Conservation (phyloP, 2,329 filamentous ascomycete species). For the Helotiales sp. region DNA sequence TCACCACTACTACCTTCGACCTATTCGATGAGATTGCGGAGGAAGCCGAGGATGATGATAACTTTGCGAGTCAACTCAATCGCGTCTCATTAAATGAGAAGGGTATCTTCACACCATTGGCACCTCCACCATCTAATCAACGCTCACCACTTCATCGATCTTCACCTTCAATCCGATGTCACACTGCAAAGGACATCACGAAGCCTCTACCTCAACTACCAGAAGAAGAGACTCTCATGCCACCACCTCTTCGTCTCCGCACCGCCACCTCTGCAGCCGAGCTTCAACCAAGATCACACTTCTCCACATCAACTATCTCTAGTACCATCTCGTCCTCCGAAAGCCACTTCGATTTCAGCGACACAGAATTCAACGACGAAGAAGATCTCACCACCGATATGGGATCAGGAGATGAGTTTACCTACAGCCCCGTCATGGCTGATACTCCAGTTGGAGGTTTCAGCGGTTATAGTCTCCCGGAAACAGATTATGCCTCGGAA, state of each 20-base stretch:
- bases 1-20: constrained; percentile 34
- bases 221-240: constrained; percentile 16
- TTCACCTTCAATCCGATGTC: neutral
- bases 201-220: constrained; percentile 34
- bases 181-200: constrained; percentile 12
- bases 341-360: constrained; percentile 28
- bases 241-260: constrained; percentile 22
- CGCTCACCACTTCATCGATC: no score
- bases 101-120: constrained; percentile 27
- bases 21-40: constrained; percentile 51
- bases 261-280: constrained; percentile 18
- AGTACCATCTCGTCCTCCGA: constrained; percentile 27
- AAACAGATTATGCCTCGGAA: constrained; percentile 9
- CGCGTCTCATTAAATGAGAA: constrained; percentile 22
- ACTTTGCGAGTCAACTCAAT: constrained; percentile 51
- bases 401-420: constrained; percentile 29
- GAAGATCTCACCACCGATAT: constrained; percentile 23
- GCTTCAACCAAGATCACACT: constrained; percentile 30
- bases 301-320: constrained; percentile 33
- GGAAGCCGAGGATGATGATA: constrained; percentile 58
- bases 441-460: constrained; percentile 7
- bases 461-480: constrained; percentile 10
- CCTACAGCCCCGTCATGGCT: constrained; percentile 9
- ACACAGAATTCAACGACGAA: constrained; percentile 25
- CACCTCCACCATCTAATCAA: constrained; percentile 28